Conservation (phyloP, 805 yeast species). For the Danielia oregonensis region DNA sequence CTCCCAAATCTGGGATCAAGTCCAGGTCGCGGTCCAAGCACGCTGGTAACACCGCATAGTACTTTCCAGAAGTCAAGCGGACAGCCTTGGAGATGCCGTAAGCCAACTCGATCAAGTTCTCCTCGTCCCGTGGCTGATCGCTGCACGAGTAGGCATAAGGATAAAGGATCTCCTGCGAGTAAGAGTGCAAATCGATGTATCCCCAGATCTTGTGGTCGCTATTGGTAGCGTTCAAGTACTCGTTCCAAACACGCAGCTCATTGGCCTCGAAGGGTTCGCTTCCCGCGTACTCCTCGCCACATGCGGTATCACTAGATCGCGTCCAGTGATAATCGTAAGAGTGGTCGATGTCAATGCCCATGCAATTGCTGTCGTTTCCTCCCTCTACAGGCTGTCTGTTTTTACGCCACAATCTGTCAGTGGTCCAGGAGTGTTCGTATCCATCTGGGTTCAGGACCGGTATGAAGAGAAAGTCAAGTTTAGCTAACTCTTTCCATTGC, state of each 20-base stretch:
- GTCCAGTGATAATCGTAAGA: slow-evolving; percentile 76
- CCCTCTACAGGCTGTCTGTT: slow-evolving; percentile 57
- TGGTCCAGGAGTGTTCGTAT: slow-evolving; percentile 75
- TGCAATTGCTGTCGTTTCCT: slow-evolving; percentile 51
- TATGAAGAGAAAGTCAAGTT: slow-evolving; percentile 68
- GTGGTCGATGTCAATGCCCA: slow-evolving; percentile 85
- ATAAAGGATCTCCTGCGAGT: slow-evolving; percentile 76
- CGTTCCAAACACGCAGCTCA: slow-evolving; percentile 38
- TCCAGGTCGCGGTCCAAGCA: slow-evolving; percentile 78
- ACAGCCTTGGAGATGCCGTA: slow-evolving; percentile 77
- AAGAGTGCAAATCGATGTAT: slow-evolving; percentile 79
- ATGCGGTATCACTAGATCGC: slow-evolving; percentile 58
- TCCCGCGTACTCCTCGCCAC: slow-evolving; percentile 84
- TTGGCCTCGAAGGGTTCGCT: slow-evolving; percentile 58
- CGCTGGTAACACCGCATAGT: slow-evolving; percentile 69
- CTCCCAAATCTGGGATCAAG: slow-evolving; percentile 66
- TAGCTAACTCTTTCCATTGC: slow-evolving; percentile 46
- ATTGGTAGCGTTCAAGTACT: slow-evolving; percentile 40
- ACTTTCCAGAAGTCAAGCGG: slow-evolving; percentile 57
- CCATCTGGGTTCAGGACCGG: slow-evolving; percentile 94
- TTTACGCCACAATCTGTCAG: slow-evolving; percentile 84
- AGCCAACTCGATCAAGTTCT: slow-evolving; percentile 74
- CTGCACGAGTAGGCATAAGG: slow-evolving; percentile 82
- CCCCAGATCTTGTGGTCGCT: slow-evolving; percentile 64
- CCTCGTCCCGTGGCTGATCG: slow-evolving; percentile 71